Base-by-base conservation (phyloP, 2,329 filamentous ascomycete species). In the Leptodontidium sp. region DNA sequence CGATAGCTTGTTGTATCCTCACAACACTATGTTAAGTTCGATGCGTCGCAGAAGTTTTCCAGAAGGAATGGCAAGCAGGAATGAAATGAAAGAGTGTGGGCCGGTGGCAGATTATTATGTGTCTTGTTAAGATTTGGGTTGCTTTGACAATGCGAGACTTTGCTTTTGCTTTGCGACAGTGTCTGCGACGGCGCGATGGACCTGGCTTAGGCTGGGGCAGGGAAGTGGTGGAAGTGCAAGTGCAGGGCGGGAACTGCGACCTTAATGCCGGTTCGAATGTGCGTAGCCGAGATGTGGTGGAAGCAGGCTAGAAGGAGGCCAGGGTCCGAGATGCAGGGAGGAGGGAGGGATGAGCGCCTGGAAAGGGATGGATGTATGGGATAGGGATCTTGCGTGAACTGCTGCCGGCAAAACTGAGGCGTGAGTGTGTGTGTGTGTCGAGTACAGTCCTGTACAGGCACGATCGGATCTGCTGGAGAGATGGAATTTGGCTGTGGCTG, bases 61-160 rank as follows among this genome's bases (percentile, higher is more conserved):
- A 45, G 50, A 68, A 49, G 59, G 43, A 50, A 49, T 32, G 53
- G 14, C 53, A 40, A 21, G 29, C 38, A 40, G 38, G 38, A 40
- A 40, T 40, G 29, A 32, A 40, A 40, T 40, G 38, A n/a, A 58
- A 12, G 53, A 58, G 63, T 26, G 57, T 59, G 38, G 38, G 57
- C 35, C 57, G 35, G 3, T 29, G 17, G 29, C 24, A 43, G 53
- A 43, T 52, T 47, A 62, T 45, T 40, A 49, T 50, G 49, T 29
- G 64, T 59, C 71, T 64, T 4, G 59, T 68, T 70, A 69, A 71
- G 66, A 68, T 68, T 72, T 69, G 68, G 67, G 71, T 70, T 73
- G 75, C 75, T 76, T 75, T 74, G 73, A 75, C 70, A 71, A 70
- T 73, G 67, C 68, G 69, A 75, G 73, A 74, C 73, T 75, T 72